Evolutionary conservation across 345 rosid genomes (phyloP), one percentile per base, ranked within the genome.

Genomic region (Gossypium bickii): DNA sequence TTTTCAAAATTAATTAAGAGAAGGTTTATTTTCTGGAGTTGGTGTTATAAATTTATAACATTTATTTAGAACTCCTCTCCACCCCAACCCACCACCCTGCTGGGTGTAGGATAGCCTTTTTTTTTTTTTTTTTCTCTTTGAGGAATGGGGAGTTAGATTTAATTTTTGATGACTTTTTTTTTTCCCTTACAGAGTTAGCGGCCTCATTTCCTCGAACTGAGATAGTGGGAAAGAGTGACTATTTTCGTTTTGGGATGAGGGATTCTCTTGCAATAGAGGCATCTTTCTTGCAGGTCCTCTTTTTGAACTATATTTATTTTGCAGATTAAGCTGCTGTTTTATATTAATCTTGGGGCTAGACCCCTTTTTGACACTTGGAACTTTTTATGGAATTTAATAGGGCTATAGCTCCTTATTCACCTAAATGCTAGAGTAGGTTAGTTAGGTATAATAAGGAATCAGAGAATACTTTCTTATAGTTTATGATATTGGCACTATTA

Each of bases 251-350:
- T 79, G 97, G 97, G 68, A 88, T 87, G 88, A 90, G 99, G 82
- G 99, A 95, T 84, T 95, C 99, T 77, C 96, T 95, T 79, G 98
- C 98, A 13, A 91, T 93, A 49, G 99, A 95, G 85, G 98, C 98
- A 34, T 86, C 92, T 67, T 95, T 95, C 83, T 84, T 95, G 84
- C 97, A 95, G 98, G 99, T 95, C 45, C 38, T 78, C 79, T 12
- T 56, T 43, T 56, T 47, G 8, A 48, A 57, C 29, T 38, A 68
- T 75, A 49, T 62, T 75, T 64, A 11, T 45, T 73, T 57, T 55
- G 17, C 22, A 55, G 47, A 64, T 25, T 64, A 16, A 74, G 16
- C 73, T 63, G 73, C 48, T 16, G 67, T 77, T 80, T 22, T 38
- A 51, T 79, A 13, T 76, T 51, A 0, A 52, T 80, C 53, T n/a